phyloP scores from a whole-genome alignment of 202 grass and related monocot genomes.

The Sporobolus alterniflorus region DNA sequence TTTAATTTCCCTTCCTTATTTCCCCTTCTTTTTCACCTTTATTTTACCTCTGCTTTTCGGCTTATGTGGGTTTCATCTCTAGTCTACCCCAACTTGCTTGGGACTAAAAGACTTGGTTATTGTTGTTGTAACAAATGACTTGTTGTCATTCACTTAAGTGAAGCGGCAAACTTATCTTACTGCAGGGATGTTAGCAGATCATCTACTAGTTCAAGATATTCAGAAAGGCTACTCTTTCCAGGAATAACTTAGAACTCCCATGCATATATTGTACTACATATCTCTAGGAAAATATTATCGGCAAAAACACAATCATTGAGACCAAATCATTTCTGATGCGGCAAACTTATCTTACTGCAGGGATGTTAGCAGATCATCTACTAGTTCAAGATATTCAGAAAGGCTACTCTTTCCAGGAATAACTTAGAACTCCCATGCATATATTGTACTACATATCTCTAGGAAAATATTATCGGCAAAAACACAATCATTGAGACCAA shows the following conservation, averaged over 20 bases:
- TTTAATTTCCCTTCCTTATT: too few species aligned
- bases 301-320: not conserved
- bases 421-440: not conserved
- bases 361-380: not conserved
- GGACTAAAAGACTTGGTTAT: too few species aligned
- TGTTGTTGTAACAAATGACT: slow-evolving; percentile 19
- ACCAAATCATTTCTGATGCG: not conserved
- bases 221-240: not conserved
- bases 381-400: not conserved
- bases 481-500: not conserved
- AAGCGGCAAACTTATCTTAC: slow-evolving; percentile 31
- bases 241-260: not conserved
- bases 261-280: not conserved
- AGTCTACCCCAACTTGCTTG: too few species aligned
- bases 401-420: not conserved
- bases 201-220: not conserved
- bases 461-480: not conserved
- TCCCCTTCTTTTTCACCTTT: too few species aligned
- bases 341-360: too few species aligned
- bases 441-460: not conserved
- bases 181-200: slow-evolving; percentile 4
- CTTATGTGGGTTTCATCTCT: too few species aligned
- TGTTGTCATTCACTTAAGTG: not conserved
- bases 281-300: not conserved
- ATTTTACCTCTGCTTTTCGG: too few species aligned